These are phyloP conservation scores for Pseudocercospora fijiensis DNA, from an alignment of 2,329 filamentous ascomycete genomes.

Conservation along the genomic window DNA sequence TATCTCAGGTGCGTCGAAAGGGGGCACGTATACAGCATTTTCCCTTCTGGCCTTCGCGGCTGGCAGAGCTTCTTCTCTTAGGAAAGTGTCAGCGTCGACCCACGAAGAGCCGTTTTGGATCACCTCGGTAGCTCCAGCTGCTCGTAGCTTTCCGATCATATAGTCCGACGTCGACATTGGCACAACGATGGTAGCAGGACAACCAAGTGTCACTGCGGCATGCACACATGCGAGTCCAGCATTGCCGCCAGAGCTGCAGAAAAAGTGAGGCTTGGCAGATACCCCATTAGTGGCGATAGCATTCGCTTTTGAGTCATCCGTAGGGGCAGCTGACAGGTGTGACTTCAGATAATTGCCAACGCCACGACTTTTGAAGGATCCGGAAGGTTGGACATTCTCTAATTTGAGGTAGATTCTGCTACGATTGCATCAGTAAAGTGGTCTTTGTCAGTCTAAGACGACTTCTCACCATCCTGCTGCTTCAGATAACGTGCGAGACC, in stretches of 20 bases:
- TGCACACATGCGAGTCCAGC: slow-evolving; percentile 79
- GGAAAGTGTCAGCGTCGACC: slow-evolving; percentile 66
- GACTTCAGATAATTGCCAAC: slow-evolving; percentile 65
- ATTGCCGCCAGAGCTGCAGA: slow-evolving; percentile 74
- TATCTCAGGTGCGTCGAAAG: slow-evolving; percentile 67
- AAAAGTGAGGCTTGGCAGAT: slow-evolving; percentile 56
- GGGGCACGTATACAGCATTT: slow-evolving; percentile 63
- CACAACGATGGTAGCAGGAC: slow-evolving; percentile 72
- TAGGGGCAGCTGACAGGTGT: slow-evolving; percentile 33
- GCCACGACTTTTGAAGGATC: slow-evolving; percentile 79
- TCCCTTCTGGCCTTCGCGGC: slow-evolving; percentile 41
- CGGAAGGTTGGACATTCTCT: slow-evolving; percentile 79
- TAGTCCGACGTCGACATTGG: slow-evolving; percentile 63
- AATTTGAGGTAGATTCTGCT: slow-evolving; percentile 81
- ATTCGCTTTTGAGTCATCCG: slow-evolving; percentile 46
- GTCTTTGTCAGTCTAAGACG: background rate
- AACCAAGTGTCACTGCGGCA: slow-evolving; percentile 63
- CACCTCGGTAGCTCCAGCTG: slow-evolving; percentile 66
- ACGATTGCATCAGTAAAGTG: slow-evolving; percentile 2
- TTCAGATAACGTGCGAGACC: slow-evolving; percentile 65
- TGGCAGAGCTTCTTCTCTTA: slow-evolving; percentile 59
- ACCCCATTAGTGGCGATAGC: slow-evolving; percentile 80
- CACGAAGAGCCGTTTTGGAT: slow-evolving; percentile 67
- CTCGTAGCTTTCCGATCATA: slow-evolving; percentile 70
- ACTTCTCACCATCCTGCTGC: slow-evolving; percentile 66